These are phyloP conservation scores for Corymbia maculata DNA, from an alignment of 345 rosid species.

Conservation along the genomic window DNA sequence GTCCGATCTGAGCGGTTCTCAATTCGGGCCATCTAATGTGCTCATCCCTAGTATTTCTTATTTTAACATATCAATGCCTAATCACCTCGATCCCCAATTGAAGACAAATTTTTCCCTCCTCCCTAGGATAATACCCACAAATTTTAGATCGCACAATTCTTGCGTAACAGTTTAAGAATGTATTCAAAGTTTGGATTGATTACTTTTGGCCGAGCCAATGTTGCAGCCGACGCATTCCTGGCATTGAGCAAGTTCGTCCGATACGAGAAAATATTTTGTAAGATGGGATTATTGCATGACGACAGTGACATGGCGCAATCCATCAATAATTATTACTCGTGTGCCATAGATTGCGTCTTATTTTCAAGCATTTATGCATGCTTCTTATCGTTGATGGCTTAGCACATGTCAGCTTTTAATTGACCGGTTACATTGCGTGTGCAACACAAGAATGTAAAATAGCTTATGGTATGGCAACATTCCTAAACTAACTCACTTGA, in stretches of 20 bases:
- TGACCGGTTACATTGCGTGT: rapidly evolving
- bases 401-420: no score
- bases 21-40: no score
- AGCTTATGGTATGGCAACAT: not conserved
- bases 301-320: not conserved
- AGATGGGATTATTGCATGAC: not conserved
- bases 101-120: not conserved
- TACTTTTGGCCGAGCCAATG: not conserved
- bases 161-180: rapidly evolving
- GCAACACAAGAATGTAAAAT: not conserved
- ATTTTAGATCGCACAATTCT: not conserved
- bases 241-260: not conserved
- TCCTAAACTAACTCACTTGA: no score
- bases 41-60: no score
- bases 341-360: not conserved
- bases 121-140: not conserved
- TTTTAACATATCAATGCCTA: no score
- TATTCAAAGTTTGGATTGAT: no score
- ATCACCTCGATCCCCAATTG: not conserved
- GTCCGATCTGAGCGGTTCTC: no score
- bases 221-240: not conserved
- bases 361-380: no score
- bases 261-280: not conserved
- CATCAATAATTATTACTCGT: no score
- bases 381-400: no score